These are phyloP conservation scores for Sordariomycetes sp. DNA, from an alignment of 2,329 filamentous ascomycete species.

Conservation along the genomic window DNA sequence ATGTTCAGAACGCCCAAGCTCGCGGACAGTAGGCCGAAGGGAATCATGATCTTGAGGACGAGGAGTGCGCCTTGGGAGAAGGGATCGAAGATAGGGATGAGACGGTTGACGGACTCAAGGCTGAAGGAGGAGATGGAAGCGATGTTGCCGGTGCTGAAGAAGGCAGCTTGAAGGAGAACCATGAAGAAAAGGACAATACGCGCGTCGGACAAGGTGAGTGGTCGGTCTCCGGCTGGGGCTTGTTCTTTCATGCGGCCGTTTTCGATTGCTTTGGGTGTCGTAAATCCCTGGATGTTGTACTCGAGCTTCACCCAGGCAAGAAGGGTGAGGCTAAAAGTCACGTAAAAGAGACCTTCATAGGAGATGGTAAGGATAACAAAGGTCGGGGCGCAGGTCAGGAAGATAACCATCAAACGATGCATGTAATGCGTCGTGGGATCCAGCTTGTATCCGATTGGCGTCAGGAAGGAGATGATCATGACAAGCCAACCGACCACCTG, in stretches of 20 bases:
- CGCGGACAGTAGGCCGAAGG: constrained; percentile 85
- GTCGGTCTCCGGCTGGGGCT: constrained; percentile 29
- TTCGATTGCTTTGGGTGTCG: not conserved
- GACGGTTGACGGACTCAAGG: constrained; percentile 76
- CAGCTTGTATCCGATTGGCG: constrained; percentile 74
- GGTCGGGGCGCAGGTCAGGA: constrained; percentile 83
- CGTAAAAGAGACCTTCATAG: constrained; percentile 94
- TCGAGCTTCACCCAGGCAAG: constrained; percentile 90
- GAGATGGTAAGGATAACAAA: constrained; percentile 97
- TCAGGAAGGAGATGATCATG: constrained; percentile 61
- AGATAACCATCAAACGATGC: constrained; percentile 79
- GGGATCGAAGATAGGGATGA: constrained; percentile 88
- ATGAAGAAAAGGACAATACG: constrained; percentile 93
- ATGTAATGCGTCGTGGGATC: constrained; percentile 82
- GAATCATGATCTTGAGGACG: constrained; percentile 82
- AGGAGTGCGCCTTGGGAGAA: constrained; percentile 85
- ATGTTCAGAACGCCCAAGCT: constrained; percentile 91
- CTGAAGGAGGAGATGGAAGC: constrained; percentile 91
- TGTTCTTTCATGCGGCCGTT: constrained; percentile 3
- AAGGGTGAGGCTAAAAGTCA: constrained; percentile 74
- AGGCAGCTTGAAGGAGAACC: constrained; percentile 86
- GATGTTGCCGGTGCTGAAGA: constrained; percentile 95
- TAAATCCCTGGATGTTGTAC: constrained; percentile 46
- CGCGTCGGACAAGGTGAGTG: constrained; percentile 71
- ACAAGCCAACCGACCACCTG: constrained; percentile 80